These are phyloP conservation scores for Linum tenue DNA, from an alignment of 345 rosid genomes.

Conservation along the genomic window DNA sequence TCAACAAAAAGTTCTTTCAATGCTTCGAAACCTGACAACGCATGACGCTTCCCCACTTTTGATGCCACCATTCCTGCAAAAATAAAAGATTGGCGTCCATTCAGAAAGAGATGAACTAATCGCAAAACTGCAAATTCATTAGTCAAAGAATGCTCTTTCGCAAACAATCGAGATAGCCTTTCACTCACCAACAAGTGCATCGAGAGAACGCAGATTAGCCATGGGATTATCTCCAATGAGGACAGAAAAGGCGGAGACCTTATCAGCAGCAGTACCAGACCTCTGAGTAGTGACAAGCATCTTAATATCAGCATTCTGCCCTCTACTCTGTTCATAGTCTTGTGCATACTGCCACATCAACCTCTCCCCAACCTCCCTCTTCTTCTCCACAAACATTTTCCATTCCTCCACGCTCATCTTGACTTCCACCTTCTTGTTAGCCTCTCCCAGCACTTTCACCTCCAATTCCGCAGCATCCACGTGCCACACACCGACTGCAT, in stretches of 20 bases:
- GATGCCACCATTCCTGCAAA: slow-evolving; percentile 84
- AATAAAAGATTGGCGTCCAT: not conserved
- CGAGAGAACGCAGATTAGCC: slow-evolving; percentile 86
- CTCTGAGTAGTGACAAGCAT: slow-evolving; percentile 73
- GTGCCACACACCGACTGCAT: slow-evolving; percentile 60
- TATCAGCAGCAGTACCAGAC: slow-evolving; percentile 91
- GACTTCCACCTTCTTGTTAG: slow-evolving; percentile 24
- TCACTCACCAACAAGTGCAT: slow-evolving; percentile 69
- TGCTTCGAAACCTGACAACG: slow-evolving; percentile 79
- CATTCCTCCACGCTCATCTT: slow-evolving; percentile 39
- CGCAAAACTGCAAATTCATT: too few species aligned
- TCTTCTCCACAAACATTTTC: slow-evolving; percentile 47
- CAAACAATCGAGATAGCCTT: not conserved
- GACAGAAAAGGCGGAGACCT: slow-evolving; percentile 79
- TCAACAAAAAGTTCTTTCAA: slow-evolving; percentile 68
- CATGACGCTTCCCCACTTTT: slow-evolving; percentile 90
- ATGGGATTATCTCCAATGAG: slow-evolving; percentile 83
- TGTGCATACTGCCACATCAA: slow-evolving; percentile 64
- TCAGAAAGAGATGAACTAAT: not conserved
- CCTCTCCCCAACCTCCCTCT: slow-evolving; percentile 73
- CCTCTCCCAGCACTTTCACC: slow-evolving; percentile 48
- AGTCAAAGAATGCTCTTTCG: too few species aligned
- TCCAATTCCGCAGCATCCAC: slow-evolving; percentile 66
- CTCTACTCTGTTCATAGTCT: slow-evolving; percentile 60
- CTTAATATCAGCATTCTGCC: slow-evolving; percentile 74